A percentile compares a stretch with the other conserved stretches of the same genome.
These are phyloP conservation scores for Malus sylvestris DNA, from an alignment of 306 rosid species.

Conservation along the genomic window DNA sequence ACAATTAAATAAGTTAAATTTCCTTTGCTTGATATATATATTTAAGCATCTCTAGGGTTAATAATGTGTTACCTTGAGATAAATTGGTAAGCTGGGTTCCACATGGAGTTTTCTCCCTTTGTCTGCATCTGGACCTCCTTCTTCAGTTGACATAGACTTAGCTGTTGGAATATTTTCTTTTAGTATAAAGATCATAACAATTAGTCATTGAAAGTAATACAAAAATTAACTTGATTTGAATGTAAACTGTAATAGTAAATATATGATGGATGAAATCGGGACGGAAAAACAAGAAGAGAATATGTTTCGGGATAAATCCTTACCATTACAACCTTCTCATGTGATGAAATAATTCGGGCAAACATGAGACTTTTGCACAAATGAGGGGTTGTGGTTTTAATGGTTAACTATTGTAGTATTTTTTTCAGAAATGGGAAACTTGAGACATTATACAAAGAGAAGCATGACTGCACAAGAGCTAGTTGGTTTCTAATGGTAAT, in stretches of 20 bases:
- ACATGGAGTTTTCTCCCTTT: background rate
- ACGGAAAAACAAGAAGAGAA: too few species aligned
- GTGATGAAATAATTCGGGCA: too few species aligned
- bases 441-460: background rate
- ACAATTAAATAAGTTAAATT: background rate
- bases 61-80: background rate
- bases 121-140: background rate
- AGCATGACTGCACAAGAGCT: background rate
- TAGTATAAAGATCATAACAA: background rate
- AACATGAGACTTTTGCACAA: background rate
- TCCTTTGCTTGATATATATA: background rate
- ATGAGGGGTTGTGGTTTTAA: background rate
- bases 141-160: background rate
- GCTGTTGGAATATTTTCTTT: background rate
- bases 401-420: background rate
- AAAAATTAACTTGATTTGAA: background rate
- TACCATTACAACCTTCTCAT: too few species aligned
- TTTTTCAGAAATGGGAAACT: background rate
- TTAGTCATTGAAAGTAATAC: background rate
- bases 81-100: constrained; percentile 3
- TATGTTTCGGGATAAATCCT: too few species aligned
- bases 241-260: background rate
- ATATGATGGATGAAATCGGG: too few species aligned
- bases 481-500: background rate
- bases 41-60: background rate